Evolutionary conservation across 2,329 filamentous ascomycete genomes (phyloP), one percentile per base, ranked within the genome.

Genomic region (Aspergillus tubingensis): DNA sequence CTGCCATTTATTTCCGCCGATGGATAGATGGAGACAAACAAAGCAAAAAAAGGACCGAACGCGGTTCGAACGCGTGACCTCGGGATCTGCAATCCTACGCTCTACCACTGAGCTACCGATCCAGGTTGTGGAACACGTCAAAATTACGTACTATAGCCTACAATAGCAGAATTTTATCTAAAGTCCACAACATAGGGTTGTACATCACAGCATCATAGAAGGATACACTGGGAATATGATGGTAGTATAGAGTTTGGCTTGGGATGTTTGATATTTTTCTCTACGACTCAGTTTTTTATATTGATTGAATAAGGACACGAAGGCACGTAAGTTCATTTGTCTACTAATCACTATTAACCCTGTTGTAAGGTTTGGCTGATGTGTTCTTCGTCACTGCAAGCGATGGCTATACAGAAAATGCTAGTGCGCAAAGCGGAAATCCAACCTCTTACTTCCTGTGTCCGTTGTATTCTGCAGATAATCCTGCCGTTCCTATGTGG

Each of bases 401-500:
- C 4, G 11, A 43, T 43, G n/a, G n/a, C 19, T 43, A 19, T 10
- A 5, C 3, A 19, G 17, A 4, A 15, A 19, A 10, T n/a, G 4
- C 36, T 13, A 39, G 11, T 66, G 63, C n/a, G 60, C 63, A 52
- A 67, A 67, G 8, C 63, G 43, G 44, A 67, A 67, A 59, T 67
- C 64, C 25, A 66, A 32, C 23, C 61, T 49, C 67, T 80, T 79
- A 58, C 79, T 81, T 17, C 81, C 82, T 54, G 77, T 72, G 30
- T 80, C 74, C 25, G 68, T 76, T 7, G 79, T 81, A 3, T 72
- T 76, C 21, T 70, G 66, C 2, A 85, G 73, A 67, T 88, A 88
- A 19, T 66, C 50, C 8, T 49, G 58, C 41, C 43, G 62, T 54
- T 67, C 25, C 52, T 53, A 21, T 17, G 38, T 3, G 11, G 11